phyloP scores from a whole-genome alignment of 129 eudicot species.

The Chrysanthemum makinoi region DNA sequence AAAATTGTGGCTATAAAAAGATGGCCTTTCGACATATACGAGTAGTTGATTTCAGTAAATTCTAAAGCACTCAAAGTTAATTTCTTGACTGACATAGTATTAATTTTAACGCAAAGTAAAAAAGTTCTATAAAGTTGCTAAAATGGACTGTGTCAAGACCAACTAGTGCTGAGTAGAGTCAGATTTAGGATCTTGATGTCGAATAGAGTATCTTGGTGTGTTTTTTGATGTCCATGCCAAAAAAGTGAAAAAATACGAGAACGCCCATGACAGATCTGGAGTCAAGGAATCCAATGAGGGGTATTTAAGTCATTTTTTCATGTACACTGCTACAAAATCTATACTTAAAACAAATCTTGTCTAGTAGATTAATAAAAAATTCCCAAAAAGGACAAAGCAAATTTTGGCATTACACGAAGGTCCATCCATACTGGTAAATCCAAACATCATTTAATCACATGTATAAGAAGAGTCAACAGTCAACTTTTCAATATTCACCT shows the following conservation, averaged over 20 bases:
- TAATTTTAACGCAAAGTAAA: background rate
- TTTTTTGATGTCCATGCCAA: slow-evolving; percentile 13
- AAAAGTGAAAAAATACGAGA: background rate
- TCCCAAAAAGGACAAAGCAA: slow-evolving; percentile 30
- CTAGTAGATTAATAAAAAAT: slow-evolving; percentile 18
- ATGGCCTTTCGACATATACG: no score
- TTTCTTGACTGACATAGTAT: no score
- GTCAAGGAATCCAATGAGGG: slow-evolving; percentile 12
- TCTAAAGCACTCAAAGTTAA: no score
- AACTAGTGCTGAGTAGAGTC: background rate
- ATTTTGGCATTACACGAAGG: slow-evolving; percentile 28
- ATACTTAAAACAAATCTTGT: slow-evolving; percentile 28
- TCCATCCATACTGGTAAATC: slow-evolving; percentile 25
- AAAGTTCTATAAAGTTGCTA: background rate
- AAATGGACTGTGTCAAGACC: background rate
- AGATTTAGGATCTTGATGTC: slow-evolving; percentile 17
- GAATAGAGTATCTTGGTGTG: slow-evolving; percentile 18
- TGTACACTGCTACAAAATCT: slow-evolving; percentile 24
- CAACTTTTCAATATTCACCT: slow-evolving; percentile 19
- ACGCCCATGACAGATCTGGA: slow-evolving; percentile 17
- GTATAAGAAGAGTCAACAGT: slow-evolving; percentile 20
- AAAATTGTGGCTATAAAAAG: no score
- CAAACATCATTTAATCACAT: slow-evolving; percentile 27
- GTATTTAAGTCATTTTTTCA: slow-evolving; percentile 26
- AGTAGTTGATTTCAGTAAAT: no score